Conservation (phyloP, 2,329 filamentous ascomycete species). For the Xylariomycetidae sp. region DNA sequence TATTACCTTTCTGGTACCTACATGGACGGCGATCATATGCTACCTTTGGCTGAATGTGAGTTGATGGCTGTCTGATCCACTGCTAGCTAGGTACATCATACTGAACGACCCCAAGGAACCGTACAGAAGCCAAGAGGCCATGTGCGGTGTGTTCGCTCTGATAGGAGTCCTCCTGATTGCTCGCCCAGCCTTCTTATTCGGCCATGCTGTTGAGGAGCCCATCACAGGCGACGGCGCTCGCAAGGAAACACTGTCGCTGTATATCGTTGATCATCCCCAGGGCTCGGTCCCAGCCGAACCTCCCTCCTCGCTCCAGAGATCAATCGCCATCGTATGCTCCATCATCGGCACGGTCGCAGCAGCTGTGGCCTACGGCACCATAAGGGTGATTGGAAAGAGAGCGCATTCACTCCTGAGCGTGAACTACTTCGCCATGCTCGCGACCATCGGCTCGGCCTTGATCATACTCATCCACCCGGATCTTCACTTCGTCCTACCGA, state of each 20-base stretch:
- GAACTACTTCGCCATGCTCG: constrained; percentile 68
- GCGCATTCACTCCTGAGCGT: constrained; percentile 72
- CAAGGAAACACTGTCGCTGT: constrained; percentile 3
- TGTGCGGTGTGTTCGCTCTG: constrained; percentile 63
- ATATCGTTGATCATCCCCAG: constrained; percentile 9
- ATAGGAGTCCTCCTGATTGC: constrained; percentile 71
- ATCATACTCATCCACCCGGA: constrained; percentile 46
- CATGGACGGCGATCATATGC: constrained; percentile 60
- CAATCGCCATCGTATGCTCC: constrained; percentile 58
- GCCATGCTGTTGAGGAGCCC: constrained; percentile 11
- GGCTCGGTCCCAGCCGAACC: constrained; percentile 18
- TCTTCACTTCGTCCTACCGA: constrained; percentile 32
- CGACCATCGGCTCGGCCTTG: constrained; percentile 57
- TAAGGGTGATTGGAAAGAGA: constrained; percentile 67
- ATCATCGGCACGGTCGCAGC: constrained; percentile 65
- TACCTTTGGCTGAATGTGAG: constrained; percentile 42
- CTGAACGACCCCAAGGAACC: constrained; percentile 55
- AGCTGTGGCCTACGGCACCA: constrained; percentile 63
- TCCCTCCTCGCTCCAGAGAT: constrained; percentile 52
- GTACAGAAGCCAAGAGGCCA: constrained; percentile 64
- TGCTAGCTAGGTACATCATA: too few species aligned
- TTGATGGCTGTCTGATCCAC: too few species aligned
- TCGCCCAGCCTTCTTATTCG: constrained; percentile 56
- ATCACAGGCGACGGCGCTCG: background rate
- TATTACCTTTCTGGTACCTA: constrained; percentile 71